Percentiles rank a stretch among this genome's conserved stretches.
These are phyloP conservation scores for Scedosporium minutisporum DNA, from an alignment of 2,329 filamentous ascomycete species.

Conservation along the genomic window DNA sequence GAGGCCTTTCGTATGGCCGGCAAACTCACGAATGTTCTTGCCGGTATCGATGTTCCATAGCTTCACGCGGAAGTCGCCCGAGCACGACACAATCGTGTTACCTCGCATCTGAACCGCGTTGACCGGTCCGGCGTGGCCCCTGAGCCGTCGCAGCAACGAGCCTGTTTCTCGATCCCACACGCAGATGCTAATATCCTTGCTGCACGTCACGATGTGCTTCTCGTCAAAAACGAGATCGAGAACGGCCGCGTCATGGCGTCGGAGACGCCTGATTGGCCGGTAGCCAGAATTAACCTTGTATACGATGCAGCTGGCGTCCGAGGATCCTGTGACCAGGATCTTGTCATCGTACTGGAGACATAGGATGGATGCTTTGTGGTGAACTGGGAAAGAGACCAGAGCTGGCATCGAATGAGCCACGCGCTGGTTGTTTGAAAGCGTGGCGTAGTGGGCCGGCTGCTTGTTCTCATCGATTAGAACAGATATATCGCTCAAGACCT, in stretches of 20 bases:
- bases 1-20: slow-evolving; percentile 82
- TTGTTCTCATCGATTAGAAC: slow-evolving; percentile 43
- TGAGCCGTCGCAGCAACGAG: slow-evolving; percentile 63
- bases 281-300: slow-evolving; percentile 77
- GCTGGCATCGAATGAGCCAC: slow-evolving; percentile 40
- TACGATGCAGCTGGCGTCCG: slow-evolving; percentile 82
- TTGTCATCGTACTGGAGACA: slow-evolving; percentile 90
- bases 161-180: slow-evolving; percentile 86
- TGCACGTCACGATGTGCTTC: slow-evolving; percentile 90
- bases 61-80: slow-evolving; percentile 85
- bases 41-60: slow-evolving; percentile 92
- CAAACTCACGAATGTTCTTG: slow-evolving; percentile 80
- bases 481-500: slow-evolving; percentile 44
- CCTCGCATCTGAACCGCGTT: slow-evolving; percentile 94
- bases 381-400: slow-evolving; percentile 48
- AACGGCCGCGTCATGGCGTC: slow-evolving; percentile 75
- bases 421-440: slow-evolving; percentile 38
- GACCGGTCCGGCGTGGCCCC: slow-evolving; percentile 82
- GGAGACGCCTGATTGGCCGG: slow-evolving; percentile 67
- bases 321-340: slow-evolving; percentile 91
- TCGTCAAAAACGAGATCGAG: slow-evolving; percentile 90
- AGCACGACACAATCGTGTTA: slow-evolving; percentile 86
- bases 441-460: slow-evolving; percentile 44
- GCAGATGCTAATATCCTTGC: slow-evolving; percentile 88
- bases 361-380: slow-evolving; percentile 86